Conservation (phyloP, 1,139 yeast species). For the Saccharomyces pastorianus region DNA sequence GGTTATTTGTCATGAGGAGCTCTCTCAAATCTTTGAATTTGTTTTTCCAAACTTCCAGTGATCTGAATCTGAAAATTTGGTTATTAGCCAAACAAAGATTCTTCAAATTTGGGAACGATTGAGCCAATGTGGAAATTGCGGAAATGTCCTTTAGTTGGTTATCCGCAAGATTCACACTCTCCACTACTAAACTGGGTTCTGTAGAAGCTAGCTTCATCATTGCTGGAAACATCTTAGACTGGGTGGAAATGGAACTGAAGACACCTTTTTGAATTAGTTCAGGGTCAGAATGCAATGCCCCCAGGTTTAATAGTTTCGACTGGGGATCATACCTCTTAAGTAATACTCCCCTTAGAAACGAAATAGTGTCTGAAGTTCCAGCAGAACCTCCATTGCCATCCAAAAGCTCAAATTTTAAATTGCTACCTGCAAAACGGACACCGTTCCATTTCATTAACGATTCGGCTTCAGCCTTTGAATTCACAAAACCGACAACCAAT, state of each 20-base stretch:
- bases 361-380: conserved; percentile 43
- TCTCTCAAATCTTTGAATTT: conserved; percentile 70
- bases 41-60: conserved; percentile 69
- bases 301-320: conserved; percentile 59
- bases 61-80: conserved; percentile 47
- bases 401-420: conserved; percentile 46
- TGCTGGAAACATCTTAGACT: conserved; percentile 84
- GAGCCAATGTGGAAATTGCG: conserved; percentile 58
- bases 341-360: conserved; percentile 53
- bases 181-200: conserved; percentile 41
- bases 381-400: conserved; percentile 22
- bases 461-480: conserved; percentile 47
- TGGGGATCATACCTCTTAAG: conserved; percentile 59
- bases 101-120: conserved; percentile 63
- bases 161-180: conserved; percentile 66
- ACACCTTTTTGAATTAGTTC: conserved; percentile 55
- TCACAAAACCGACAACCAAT: conserved; percentile 51
- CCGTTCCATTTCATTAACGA: conserved; percentile 60
- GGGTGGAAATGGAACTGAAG: conserved; percentile 47
- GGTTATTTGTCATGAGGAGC: conserved; percentile 68
- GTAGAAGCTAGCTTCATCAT: conserved; percentile 71
- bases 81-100: conserved; percentile 79
- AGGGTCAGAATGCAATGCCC: conserved; percentile 61
- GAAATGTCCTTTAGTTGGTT: conserved; percentile 61
- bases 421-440: conserved; percentile 69